Percentiles rank a stretch among this genome's conserved stretches.
Evolutionary conservation across 2,329 filamentous ascomycete species (phyloP).

Genomic region (Lasiodiplodia hormozganensis): DNA sequence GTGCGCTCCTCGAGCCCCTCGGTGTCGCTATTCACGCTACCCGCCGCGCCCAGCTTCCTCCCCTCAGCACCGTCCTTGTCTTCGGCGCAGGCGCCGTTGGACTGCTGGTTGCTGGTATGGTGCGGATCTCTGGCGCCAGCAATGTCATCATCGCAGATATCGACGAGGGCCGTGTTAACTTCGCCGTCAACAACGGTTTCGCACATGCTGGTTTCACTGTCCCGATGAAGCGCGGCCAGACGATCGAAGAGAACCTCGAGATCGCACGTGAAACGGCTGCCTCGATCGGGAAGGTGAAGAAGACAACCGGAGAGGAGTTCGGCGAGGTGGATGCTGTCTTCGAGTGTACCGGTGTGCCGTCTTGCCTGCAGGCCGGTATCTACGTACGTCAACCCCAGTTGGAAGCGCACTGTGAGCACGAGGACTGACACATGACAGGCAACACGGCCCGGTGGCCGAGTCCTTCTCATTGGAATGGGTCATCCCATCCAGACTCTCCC

Average conservation of each 20-base stretch:
- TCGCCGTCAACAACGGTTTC: conserved; percentile 60
- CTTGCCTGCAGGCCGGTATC: conserved; percentile 76
- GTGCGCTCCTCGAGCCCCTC: conserved; percentile 66
- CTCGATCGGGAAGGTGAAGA: conserved; percentile 48
- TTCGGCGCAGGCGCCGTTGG: conserved; percentile 69
- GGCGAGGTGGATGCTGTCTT: conserved; percentile 73
- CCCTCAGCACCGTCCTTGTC: conserved; percentile 59
- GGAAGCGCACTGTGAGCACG: no score
- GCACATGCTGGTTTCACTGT: conserved; percentile 55
- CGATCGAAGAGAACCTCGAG: conserved; percentile 61
- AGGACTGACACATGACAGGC: conserved; percentile 44
- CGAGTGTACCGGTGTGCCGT: conserved; percentile 78
- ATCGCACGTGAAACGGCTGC: conserved; percentile 59
- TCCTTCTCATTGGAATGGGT: conserved; percentile 82
- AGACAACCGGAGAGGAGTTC: conserved; percentile 41
- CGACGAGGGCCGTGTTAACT: conserved; percentile 62
- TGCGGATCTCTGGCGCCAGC: conserved; percentile 59
- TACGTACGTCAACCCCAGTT: conserved; percentile 56
- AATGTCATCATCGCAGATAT: conserved; percentile 68
- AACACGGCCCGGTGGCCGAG: conserved; percentile 71
- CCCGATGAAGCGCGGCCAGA: conserved; percentile 54
- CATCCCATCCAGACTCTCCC: conserved; percentile 77
- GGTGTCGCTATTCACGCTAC: conserved; percentile 67
- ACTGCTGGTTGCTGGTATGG: conserved; percentile 64
- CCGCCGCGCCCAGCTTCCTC: conserved; percentile 58